Evolutionary conservation across 768 basidiomycete species (phyloP), one percentile per base, ranked within the genome.

Genomic region (Kwoniella dendrophila): DNA sequence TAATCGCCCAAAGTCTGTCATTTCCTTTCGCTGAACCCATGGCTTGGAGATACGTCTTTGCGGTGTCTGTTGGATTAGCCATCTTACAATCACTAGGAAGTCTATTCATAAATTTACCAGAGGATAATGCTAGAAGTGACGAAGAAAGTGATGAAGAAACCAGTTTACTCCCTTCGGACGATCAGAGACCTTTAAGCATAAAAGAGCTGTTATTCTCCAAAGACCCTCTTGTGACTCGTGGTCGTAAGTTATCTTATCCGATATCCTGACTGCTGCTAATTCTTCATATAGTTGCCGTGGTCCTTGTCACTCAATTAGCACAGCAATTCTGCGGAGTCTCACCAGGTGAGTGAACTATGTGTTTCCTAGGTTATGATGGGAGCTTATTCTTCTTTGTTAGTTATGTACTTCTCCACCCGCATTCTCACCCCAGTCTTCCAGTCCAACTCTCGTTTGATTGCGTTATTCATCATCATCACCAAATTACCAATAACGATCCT

Each of bases 391-490:
- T 16, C 44, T 26, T 60, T 43, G 36, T 52, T 74, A 88, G 92
- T 95, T 27, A 82, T 95, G 56, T 95, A 92, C 77, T 95, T 94
- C 80, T 90, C 89, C 79, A 93, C 91, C 68, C 85, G 87, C 49
- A 96, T 96, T 67, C 84, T 96, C 26, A 86, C 87, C 5, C 88
- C 71, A 83, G 90, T 24, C 81, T 95, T 64, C 89, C 89, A 32
- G 82, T 87, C 22, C 74, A 88, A 73, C 44, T 91, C 89, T 0
- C 85, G 89, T 27, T 89, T 89, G 66, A 84, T 94, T 27, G 93
- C 92, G 2, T 76, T 95, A 1, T 87, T 86, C 32, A 89, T 94
- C 56, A 88, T 92, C 1, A 74, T 90, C 32, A 85, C 91, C 67
- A 95, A 95, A 75, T 70, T 79, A 64, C 81, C 74, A 6, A 45